Base-by-base conservation (phyloP, 371 early-diverging fungal species). In the Mucor lusitanicus region DNA sequence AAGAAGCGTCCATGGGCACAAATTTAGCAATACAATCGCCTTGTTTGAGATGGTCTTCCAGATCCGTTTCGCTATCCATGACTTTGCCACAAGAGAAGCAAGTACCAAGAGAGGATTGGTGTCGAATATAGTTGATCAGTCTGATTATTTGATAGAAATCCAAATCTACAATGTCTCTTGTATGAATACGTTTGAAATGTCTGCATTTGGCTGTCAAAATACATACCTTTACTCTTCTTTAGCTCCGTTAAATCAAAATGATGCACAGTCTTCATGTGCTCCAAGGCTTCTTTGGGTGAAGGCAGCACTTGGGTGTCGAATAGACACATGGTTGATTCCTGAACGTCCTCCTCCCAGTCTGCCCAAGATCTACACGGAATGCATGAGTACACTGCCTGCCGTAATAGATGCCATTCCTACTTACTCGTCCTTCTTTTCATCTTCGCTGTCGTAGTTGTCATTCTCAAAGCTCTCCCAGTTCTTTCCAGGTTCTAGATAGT, bases 401-500 rank as follows among this genome's bases (percentile, higher is more conserved):
- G 5, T 4, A 27, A 13, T 25, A 15, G 5, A 9, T 0, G 5
- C 3, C 1, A 3, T 25, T 27, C 6, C 21, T 28, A 77, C 86
- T 68, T 79, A 86, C 82, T 87, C 88, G 59, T 89, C 89, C 8
- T 77, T 75, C 17, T 83, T 84, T 30, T 90, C 93, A 44, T 92
- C 92, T 27, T 91, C 95, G 62, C 90, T 88, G 9, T 95, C 94
- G 66, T 87, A 87, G 32, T 84, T 83, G 61, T 94, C 95, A 30
- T 86, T 87, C 71, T 95, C 92, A 67, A 92, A 90, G 35, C 80
- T 87, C 77, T 95, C 95, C 95, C 96, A 94, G 83, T 93, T 93
- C 75, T 92, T 93, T 46, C 95, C 95, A 3, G 95, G 94, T 72
- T 97, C 95, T 62, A 92, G 68, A 66, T 96, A 97, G 72, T 98